Conservation (phyloP, 495 filamentous ascomycete species). For the Hypoxylon crocopeplum region DNA sequence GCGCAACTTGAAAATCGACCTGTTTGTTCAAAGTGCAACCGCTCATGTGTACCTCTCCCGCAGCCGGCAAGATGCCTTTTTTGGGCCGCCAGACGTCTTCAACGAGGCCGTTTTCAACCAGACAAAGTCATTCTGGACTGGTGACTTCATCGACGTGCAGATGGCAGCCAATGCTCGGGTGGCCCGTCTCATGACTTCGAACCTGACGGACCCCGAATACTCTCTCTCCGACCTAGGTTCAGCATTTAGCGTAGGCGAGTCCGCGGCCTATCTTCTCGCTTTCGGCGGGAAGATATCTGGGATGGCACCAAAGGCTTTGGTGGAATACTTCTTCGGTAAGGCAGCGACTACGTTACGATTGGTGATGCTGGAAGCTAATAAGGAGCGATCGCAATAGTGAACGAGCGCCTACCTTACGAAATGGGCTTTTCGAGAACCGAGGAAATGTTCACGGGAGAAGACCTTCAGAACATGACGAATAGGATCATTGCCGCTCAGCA, state of each 20-base stretch:
- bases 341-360: background rate
- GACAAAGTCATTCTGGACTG: slow-evolving; percentile 52
- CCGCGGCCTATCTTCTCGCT: slow-evolving; percentile 51
- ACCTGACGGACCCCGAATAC: slow-evolving; percentile 54
- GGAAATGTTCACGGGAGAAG: background rate
- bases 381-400: slow-evolving; percentile 39
- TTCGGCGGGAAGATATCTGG: slow-evolving; percentile 50
- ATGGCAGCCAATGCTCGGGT: slow-evolving; percentile 53
- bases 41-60: slow-evolving; percentile 4
- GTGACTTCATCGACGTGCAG: slow-evolving; percentile 43
- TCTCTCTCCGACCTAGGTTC: slow-evolving; percentile 41
- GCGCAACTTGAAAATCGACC: background rate
- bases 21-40: background rate
- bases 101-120: slow-evolving; percentile 56
- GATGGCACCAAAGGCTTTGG: slow-evolving; percentile 45
- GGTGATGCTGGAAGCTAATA: slow-evolving; percentile 23
- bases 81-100: slow-evolving; percentile 52
- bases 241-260: slow-evolving; percentile 54
- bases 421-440: slow-evolving; percentile 45
- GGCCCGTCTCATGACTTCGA: slow-evolving; percentile 53
- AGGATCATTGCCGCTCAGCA: background rate
- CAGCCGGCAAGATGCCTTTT: slow-evolving; percentile 53
- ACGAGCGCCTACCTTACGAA: slow-evolving; percentile 55
- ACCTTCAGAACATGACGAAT: background rate
- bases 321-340: slow-evolving; percentile 59